Evolutionary conservation across 805 yeast species (phyloP).

Genomic region (Pichia nakasei): DNA sequence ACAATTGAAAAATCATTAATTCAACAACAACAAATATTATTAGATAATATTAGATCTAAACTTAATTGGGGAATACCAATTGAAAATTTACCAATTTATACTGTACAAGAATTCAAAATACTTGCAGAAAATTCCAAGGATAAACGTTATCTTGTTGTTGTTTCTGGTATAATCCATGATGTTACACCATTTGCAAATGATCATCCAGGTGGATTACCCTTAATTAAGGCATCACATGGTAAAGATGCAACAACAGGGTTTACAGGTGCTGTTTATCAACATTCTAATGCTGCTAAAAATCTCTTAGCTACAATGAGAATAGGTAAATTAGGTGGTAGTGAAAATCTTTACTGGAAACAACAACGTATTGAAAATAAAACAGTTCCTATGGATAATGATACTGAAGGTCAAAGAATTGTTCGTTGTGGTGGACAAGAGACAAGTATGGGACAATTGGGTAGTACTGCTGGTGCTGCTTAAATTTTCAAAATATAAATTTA

Average conservation of each 20-base stretch:
- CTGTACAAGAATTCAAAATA: conserved; percentile 37
- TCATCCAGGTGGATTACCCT: conserved; percentile 88
- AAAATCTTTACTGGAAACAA: conserved; percentile 74
- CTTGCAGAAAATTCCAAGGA: conserved; percentile 26
- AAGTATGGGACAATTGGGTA: conserved; percentile 36
- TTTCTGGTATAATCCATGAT: conserved; percentile 89
- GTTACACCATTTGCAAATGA: conserved; percentile 83
- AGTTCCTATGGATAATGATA: conserved; percentile 45
- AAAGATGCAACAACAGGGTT: conserved; percentile 92
- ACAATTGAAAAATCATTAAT: conserved; percentile 64
- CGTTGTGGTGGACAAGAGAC: conserved; percentile 54
- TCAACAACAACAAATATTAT: conserved; percentile 72
- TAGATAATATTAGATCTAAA: conserved; percentile 67
- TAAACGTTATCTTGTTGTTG: conserved; percentile 54
- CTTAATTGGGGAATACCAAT: conserved; percentile 94
- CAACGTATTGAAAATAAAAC: conserved; percentile 60
- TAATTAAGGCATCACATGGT: conserved; percentile 75
- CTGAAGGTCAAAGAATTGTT: conserved; percentile 46
- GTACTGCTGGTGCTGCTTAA: conserved; percentile 56
- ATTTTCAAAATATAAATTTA: too few species aligned
- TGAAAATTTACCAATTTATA: conserved; percentile 66
- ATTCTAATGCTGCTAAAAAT: conserved; percentile 89
- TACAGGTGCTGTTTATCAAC: conserved; percentile 90
- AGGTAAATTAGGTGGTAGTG: conserved; percentile 77
- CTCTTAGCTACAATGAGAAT: conserved; percentile 88